Base-by-base conservation (phyloP, 116 monocot species). In the Iris pallida region DNA sequence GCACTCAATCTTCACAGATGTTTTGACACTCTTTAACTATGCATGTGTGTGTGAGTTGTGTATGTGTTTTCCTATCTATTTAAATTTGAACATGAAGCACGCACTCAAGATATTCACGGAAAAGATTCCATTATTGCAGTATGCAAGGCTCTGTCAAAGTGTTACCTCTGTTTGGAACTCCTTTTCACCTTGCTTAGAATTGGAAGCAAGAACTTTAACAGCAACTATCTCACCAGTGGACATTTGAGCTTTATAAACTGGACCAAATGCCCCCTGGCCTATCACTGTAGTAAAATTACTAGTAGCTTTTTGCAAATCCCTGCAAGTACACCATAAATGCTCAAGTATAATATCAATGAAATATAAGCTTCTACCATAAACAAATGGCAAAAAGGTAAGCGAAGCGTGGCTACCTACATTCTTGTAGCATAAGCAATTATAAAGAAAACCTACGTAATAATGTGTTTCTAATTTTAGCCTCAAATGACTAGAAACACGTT, bases 201-300 rank as follows among this genome's bases (percentile, higher is more conserved):
- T 52, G 52, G 57, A 79, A 55, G 82, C 78, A 69, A 93, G 87
- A 61, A 86, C 87, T 72, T 93, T 93, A 44, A 93, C 89, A 53
- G 93, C 93, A 47, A 93, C 73, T 58, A 66, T 89, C 72, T 86
- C 89, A 44, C 93, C 90, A 64, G 90, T 82, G 1, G 72, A 72
- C 86, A 94, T 85, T 48, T 80, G 71, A 75, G 94, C 94, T 72
- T 85, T 90, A 62, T 94, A 94, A 64, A 94, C 94, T 62, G 86
- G 76, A 60, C 94, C 94, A 83, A 94, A 94, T 60, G 89, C 90
- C 45, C 90, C 94, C 52, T 94, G 80, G 71, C 94, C 94, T 56
- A 93, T 78, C 16, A 86, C 58, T 55, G 87, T 87, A 65, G 94
- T 94, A 76, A 94, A 94, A 74, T 94, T 90, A 47, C 78, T 41